phyloP scores from a whole-genome alignment of 208 protist species.

The Plasmodiophora brassicae region DNA sequence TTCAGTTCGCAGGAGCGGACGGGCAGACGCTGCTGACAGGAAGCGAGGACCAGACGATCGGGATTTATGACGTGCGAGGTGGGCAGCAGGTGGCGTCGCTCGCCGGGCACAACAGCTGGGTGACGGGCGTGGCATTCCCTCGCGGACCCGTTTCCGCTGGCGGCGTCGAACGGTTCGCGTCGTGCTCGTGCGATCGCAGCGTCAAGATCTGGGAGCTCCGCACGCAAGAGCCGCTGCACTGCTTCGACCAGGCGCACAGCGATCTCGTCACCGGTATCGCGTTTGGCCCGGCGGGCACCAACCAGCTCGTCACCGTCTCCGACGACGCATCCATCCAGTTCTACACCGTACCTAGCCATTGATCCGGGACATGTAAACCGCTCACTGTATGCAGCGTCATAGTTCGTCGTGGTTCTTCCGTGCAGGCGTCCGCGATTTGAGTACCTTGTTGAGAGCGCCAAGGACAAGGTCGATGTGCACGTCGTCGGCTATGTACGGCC shows the following conservation, averaged over 20 bases:
- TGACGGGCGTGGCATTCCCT: neutral
- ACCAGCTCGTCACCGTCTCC: neutral
- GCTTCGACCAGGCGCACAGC: neutral
- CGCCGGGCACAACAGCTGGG: conserved; percentile 1
- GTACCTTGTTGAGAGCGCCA: no score
- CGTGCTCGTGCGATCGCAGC: neutral
- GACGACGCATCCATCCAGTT: neutral
- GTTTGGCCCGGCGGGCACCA: neutral
- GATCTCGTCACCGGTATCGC: neutral
- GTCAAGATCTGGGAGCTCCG: neutral
- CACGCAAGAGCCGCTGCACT: neutral
- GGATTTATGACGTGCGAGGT: neutral
- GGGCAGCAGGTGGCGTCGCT: neutral
- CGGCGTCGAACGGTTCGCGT: neutral
- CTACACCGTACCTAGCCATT: neutral
- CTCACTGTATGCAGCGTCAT: no score
- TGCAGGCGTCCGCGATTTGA: no score
- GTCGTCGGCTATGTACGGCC: no score
- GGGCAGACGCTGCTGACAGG: neutral
- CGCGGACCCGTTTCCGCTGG: neutral
- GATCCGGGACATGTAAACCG: no score
- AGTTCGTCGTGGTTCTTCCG: no score
- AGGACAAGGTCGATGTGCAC: no score
- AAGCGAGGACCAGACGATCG: neutral
- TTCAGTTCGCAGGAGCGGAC: neutral